These are phyloP conservation scores for Metschnikowia vanudenii DNA, from an alignment of 805 yeast species.

Conservation along the genomic window DNA sequence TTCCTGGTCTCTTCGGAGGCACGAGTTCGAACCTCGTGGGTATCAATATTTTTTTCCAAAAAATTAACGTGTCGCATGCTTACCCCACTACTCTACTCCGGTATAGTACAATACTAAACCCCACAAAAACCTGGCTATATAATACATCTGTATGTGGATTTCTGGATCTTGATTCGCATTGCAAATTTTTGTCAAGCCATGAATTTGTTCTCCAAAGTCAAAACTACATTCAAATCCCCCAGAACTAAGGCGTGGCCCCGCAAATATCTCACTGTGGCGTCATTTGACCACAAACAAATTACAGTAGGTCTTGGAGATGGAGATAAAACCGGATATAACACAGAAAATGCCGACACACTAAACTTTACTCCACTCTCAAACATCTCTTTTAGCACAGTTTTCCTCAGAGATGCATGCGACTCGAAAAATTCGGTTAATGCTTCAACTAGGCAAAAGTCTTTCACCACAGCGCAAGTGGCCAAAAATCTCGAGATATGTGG, in stretches of 20 bases:
- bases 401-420: conserved; percentile 65
- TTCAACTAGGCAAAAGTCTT: conserved; percentile 57
- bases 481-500: conserved; percentile 34
- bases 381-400: conserved; percentile 47
- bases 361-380: neutral
- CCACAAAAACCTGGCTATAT: neutral
- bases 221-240: neutral
- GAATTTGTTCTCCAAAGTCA: neutral
- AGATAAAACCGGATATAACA: conserved; percentile 7
- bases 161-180: too few species aligned
- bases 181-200: too few species aligned
- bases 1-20: conserved; percentile 28
- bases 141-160: neutral
- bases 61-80: neutral
- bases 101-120: neutral
- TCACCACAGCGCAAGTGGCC: conserved; percentile 55
- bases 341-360: neutral
- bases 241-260: neutral
- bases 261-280: conserved; percentile 7
- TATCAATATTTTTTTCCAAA: conserved; percentile 16
- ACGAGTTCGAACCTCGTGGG: conserved; percentile 28
- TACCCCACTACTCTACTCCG: neutral
- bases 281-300: conserved; percentile 25
- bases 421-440: conserved; percentile 51
- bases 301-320: conserved; percentile 23